Evolutionary conservation across 148 eudicot genomes (phyloP), one percentile per base, ranked within the genome.

Genomic region (Nepenthes gracilis): DNA sequence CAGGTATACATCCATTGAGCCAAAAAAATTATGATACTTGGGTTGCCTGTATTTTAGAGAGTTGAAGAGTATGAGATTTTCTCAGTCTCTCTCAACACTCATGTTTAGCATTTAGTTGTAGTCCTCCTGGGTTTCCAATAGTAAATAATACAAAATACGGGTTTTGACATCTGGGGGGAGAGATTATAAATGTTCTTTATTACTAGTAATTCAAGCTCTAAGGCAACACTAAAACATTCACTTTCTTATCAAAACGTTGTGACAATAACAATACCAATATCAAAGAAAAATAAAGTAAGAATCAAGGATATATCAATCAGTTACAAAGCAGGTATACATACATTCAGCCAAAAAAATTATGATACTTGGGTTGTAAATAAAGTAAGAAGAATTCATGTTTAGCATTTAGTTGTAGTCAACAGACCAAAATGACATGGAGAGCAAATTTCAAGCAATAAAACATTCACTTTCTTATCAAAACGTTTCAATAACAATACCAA

Each of bases 381-480:
- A 32, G 6, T 2, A 55, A 49, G 54, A 52, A 40, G 48, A 63
- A 35, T 15, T 32, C 15, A 55, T n/a, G n/a, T n/a, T n/a, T n/a
- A n/a, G n/a, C n/a, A n/a, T 35, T 43, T 43, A 12, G 37, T 40
- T 45, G 35, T 50, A n/a, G n/a, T n/a, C 23, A 23, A 23, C 23
- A 23, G 23, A 93, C 98, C 96, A n/a, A n/a, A n/a, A n/a, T n/a
- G n/a, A n/a, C n/a, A n/a, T 84, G 68, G 64, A 83, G 67, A 59
- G 95, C 91, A 60, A 77, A 92, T 61, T 86, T 88, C n/a, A 35
- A 79, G 88, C 62, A 92, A 85, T 45, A 96, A 90, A n/a, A n/a
- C n/a, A 73, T 85, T 92, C 33, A 65, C 94, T 58, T 92, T 96
- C 76, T 96, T 80, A n/a, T n/a, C n/a, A n/a, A n/a, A n/a, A n/a